Evolutionary conservation across 2,329 filamentous ascomycete species (phyloP).

Genomic region (Atkinsonella hypoxylon): DNA sequence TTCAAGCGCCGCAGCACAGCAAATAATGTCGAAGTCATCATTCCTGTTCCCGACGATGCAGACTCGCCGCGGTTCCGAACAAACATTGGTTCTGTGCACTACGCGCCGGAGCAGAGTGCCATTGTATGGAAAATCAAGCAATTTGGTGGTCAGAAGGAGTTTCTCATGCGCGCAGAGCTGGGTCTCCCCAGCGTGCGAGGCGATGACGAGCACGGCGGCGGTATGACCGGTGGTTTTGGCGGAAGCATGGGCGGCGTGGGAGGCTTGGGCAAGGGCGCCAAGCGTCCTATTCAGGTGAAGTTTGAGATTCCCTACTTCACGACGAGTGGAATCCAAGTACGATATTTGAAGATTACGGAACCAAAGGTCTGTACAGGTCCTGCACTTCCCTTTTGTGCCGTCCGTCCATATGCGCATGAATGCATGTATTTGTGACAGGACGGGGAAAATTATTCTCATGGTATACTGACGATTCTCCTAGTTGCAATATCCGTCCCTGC

Average conservation of each 20-base stretch:
- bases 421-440: too few species aligned
- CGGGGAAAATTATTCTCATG: background rate
- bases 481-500: slow-evolving; percentile 95
- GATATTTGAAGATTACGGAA: slow-evolving; percentile 98
- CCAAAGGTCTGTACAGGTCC: slow-evolving; percentile 65
- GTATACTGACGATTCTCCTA: slow-evolving; percentile 23
- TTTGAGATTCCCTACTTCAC: slow-evolving; percentile 99
- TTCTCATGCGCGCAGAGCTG: slow-evolving; percentile 94
- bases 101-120: slow-evolving; percentile 90
- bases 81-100: slow-evolving; percentile 94
- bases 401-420: too few species aligned
- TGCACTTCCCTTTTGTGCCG: background rate
- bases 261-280: slow-evolving; percentile 67
- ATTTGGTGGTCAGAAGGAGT: slow-evolving; percentile 96
- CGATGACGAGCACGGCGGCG: slow-evolving; percentile 88
- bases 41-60: slow-evolving; percentile 93
- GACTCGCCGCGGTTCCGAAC: slow-evolving; percentile 93
- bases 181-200: slow-evolving; percentile 88
- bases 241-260: slow-evolving; percentile 90
- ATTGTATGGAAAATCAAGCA: slow-evolving; percentile 99
- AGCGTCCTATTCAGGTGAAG: slow-evolving; percentile 96
- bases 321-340: slow-evolving; percentile 96
- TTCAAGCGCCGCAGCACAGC: slow-evolving; percentile 97
- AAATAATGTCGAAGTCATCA: slow-evolving; percentile 97
- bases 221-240: slow-evolving; percentile 95